These are phyloP conservation scores for Cercospora janseana DNA, from an alignment of 2,329 filamentous ascomycete species.

Conservation along the genomic window DNA sequence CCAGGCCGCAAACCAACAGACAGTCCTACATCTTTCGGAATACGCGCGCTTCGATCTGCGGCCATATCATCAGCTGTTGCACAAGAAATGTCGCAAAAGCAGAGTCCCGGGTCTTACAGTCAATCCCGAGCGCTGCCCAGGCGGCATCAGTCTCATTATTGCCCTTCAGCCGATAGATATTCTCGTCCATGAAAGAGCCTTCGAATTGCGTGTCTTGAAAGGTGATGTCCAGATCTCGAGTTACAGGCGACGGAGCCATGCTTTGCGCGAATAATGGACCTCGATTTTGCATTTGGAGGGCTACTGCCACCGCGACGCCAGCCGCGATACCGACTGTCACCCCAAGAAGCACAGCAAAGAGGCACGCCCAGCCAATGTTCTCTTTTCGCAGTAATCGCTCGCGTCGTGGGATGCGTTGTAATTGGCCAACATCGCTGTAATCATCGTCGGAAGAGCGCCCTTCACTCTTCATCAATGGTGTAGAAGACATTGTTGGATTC, in stretches of 20 bases:
- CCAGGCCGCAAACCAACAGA: constrained; percentile 51
- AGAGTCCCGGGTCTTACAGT: constrained; percentile 48
- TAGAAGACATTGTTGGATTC: constrained; percentile 12
- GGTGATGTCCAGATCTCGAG: constrained; percentile 20
- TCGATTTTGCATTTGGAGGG: constrained; percentile 8
- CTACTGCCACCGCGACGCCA: constrained; percentile 15
- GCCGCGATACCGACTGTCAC: constrained; percentile 20
- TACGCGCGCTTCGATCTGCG: constrained; percentile 13
- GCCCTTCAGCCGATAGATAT: constrained; percentile 52
- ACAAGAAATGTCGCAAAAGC: constrained; percentile 24
- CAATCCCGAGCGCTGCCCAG: constrained; percentile 54
- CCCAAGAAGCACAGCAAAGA: constrained; percentile 16
- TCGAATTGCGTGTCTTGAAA: constrained; percentile 47
- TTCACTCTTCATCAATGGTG: constrained; percentile 17
- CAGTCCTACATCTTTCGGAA: constrained; percentile 18
- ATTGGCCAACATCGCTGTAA: constrained; percentile 18
- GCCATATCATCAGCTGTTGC: not conserved
- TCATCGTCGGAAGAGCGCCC: constrained; percentile 16
- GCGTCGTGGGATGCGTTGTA: not conserved
- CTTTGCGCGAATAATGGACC: not conserved
- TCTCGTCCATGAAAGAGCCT: constrained; percentile 56
- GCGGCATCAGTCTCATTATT: constrained; percentile 52
- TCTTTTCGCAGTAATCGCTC: constrained; percentile 8
- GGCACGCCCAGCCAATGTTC: constrained; percentile 18
- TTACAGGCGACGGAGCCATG: constrained; percentile 19